Evolutionary conservation across 805 yeast species (phyloP).

Genomic region (Dipodascus albidus): DNA sequence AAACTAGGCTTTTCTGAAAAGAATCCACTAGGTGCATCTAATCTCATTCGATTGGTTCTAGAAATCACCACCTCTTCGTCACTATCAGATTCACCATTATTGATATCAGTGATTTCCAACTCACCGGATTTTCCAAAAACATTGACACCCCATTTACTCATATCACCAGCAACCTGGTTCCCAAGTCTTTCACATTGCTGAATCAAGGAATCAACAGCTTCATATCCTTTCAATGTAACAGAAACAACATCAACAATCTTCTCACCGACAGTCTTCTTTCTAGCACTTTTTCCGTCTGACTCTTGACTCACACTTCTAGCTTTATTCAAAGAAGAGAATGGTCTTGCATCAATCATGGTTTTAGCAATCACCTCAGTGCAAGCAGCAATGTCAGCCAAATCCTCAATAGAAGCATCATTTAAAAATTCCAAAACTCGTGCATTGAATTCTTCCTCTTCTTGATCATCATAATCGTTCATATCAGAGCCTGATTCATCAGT

Average conservation of each 20-base stretch:
- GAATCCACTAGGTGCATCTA: slow-evolving; percentile 20
- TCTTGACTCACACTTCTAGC: slow-evolving; percentile 42
- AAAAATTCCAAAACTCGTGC: slow-evolving; percentile 61
- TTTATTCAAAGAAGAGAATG: slow-evolving; percentile 47
- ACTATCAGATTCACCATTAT: slow-evolving; percentile 22
- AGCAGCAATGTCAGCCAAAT: slow-evolving; percentile 69
- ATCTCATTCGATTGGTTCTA: neutral
- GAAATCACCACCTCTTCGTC: slow-evolving; percentile 23
- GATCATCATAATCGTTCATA: slow-evolving; percentile 30
- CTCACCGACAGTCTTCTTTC: slow-evolving; percentile 54
- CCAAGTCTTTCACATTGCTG: slow-evolving; percentile 75
- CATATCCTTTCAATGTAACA: slow-evolving; percentile 70
- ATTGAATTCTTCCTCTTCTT: slow-evolving; percentile 33
- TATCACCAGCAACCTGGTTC: slow-evolving; percentile 52
- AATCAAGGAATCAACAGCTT: slow-evolving; percentile 89
- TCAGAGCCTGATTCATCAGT: slow-evolving; percentile 36
- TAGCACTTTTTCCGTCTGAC: slow-evolving; percentile 30
- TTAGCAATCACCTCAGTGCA: slow-evolving; percentile 58
- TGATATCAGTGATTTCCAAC: slow-evolving; percentile 48
- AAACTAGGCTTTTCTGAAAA: slow-evolving; percentile 63
- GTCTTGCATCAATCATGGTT: slow-evolving; percentile 53
- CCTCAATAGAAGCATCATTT: slow-evolving; percentile 64
- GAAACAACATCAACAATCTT: slow-evolving; percentile 60
- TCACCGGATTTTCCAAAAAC: slow-evolving; percentile 53
- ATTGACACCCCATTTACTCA: slow-evolving; percentile 81